Base-by-base conservation (phyloP, 192 early-diverging fungal genomes). In the Backusella liffmaniae region DNA sequence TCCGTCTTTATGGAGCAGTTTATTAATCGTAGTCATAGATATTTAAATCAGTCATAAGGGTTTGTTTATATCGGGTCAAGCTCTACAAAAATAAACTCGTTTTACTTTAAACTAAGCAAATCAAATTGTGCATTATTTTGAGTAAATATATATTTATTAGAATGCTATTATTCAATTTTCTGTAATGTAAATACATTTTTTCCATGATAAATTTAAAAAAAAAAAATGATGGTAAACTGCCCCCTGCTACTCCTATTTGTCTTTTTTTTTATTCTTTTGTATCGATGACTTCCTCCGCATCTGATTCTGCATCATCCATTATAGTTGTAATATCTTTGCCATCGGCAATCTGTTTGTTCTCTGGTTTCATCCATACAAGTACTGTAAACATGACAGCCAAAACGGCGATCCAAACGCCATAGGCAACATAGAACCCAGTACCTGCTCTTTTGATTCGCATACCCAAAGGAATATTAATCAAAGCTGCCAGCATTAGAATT, bases 401-500 rank as follows among this genome's bases (percentile, higher is more conserved):
- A 2, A 70, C 7, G 3, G 23, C 18, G 4, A 76, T 9, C 75
- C 66, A 68, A 9, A 56, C 21, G n/a, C 39, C 75, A 39, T 76
- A 70, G 7, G 23, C 26, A 23, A 53, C 30, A 37, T 41, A 76
- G 2, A 32, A 23, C 16, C 5, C 39, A 21, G 16, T 34, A 16
- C 30, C 74, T 16, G 53, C 30, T 34, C 35, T 23, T 49, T 76
- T 76, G 12, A 76, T 76, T 5, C 67, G 36, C 75, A 76, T 76
- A 13, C 75, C 67, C 37, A 76, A 37, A 5, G 67, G 44, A 2
- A 76, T 76, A 37, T 66, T 76, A 41, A 76, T n/a, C 30, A 70
- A 15, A 7, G 74, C 74, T 6, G 68, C 16, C 0, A 69, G 8
- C 66, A 68, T 26, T 18, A 76, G 32, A 16, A 56, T 9, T 30